A percentile compares a stretch with the other conserved stretches of the same genome.
Conservation (phyloP, 2,329 filamentous ascomycete genomes). For the Metarhizium brunneum region DNA sequence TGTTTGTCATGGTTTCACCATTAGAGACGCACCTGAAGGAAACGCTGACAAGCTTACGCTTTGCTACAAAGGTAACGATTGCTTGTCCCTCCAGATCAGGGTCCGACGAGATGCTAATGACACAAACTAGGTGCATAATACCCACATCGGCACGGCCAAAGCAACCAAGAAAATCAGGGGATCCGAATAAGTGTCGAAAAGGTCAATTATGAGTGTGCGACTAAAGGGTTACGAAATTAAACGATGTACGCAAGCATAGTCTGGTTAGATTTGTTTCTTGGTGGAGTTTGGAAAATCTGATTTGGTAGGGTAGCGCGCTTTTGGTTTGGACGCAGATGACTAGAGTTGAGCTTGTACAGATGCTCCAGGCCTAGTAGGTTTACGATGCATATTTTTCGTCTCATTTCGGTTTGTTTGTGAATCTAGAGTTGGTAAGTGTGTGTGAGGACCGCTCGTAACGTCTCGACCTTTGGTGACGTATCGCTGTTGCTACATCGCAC, state of each 20-base stretch:
- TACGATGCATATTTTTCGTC: not conserved
- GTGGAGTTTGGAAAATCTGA: conserved; percentile 1
- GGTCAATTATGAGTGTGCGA: not conserved
- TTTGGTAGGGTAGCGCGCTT: conserved; percentile 1
- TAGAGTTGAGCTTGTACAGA: not conserved
- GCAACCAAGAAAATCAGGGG: conserved; percentile 53
- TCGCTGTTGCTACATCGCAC: too few relatives aligned
- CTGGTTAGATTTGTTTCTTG: not conserved
- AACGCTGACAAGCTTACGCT: conserved; percentile 88
- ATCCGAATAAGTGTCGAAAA: conserved; percentile 15
- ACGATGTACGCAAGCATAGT: conserved; percentile 3
- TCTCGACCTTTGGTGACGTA: too few relatives aligned
- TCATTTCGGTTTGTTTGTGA: not conserved
- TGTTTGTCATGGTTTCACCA: conserved; percentile 98
- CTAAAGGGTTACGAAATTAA: conserved; percentile 1
- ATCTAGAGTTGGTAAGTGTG: not conserved
- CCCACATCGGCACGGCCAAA: conserved; percentile 84
- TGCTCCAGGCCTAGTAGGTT: not conserved
- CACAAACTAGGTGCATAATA: conserved; percentile 61
- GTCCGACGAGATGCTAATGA: conserved; percentile 5
- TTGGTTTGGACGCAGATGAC: not conserved
- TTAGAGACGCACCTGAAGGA: conserved; percentile 85
- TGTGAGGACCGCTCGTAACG: too few relatives aligned
- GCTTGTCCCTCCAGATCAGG: not conserved
- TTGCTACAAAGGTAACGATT: conserved; percentile 74